These are phyloP conservation scores for Hypholoma sublateritium DNA, from an alignment of 768 basidiomycete genomes.

Conservation along the genomic window DNA sequence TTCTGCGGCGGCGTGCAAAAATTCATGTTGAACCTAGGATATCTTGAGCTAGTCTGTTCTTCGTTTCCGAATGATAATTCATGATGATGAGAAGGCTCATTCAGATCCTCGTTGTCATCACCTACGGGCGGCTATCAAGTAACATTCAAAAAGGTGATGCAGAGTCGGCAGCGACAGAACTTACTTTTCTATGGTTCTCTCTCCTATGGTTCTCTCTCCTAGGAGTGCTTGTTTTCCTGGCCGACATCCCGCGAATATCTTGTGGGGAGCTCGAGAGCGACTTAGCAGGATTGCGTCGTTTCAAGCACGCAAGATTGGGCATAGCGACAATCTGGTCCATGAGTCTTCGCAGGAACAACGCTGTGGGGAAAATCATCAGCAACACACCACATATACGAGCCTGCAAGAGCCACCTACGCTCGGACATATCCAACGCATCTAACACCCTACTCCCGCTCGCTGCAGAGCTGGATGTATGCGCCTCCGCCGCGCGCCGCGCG, in stretches of 20 bases:
- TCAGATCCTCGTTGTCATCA: background rate
- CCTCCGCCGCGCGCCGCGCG: slow-evolving; percentile 8
- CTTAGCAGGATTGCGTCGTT: slow-evolving; percentile 2
- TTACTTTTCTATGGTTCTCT: too few relatives aligned
- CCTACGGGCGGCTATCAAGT: background rate
- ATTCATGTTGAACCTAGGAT: background rate
- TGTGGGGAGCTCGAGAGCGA: background rate
- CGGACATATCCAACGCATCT: slow-evolving; percentile 39
- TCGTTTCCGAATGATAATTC: background rate
- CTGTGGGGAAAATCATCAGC: slow-evolving; percentile 19
- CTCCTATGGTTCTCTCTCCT: too few relatives aligned
- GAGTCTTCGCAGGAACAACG: slow-evolving; percentile 33
- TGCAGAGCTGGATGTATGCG: slow-evolving; percentile 25
- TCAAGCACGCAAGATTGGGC: slow-evolving; percentile 44
- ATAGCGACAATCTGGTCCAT: slow-evolving; percentile 42
- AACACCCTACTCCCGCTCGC: slow-evolving; percentile 35
- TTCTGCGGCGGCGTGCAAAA: background rate
- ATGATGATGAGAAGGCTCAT: background rate
- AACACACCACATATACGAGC: slow-evolving; percentile 3
- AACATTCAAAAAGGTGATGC: background rate
- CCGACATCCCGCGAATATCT: background rate
- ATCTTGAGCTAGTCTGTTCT: background rate
- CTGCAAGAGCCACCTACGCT: slow-evolving; percentile 30
- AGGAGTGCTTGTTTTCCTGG: background rate
- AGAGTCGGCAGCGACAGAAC: too few relatives aligned